Base-by-base conservation (phyloP, 306 rosid genomes). In the Sicyos edulis region DNA sequence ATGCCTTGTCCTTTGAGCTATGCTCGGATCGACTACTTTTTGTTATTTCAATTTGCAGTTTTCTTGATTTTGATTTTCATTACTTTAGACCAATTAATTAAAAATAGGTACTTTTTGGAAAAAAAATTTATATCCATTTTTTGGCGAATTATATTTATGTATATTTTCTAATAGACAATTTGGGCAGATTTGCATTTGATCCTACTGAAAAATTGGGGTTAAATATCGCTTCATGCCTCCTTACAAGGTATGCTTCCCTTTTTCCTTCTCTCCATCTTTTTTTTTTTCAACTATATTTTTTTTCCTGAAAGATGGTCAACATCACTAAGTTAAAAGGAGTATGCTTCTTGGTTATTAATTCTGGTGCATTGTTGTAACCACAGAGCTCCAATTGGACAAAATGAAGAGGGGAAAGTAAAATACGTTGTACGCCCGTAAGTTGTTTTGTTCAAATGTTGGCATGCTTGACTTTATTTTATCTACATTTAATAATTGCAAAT, bases 401-500 rank as follows among this genome's bases (percentile, higher is more conserved):
- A 89, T 80, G 92, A 77, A 49, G 96, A 92, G 77, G 97, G 93
- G 72, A 88, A 92, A 77, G 81, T 86, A 74, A 92, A 88, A 81
- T 92, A 78, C 79, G 90, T 86, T 20, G 64, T 82, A 40, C 96
- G 97, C 60, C 95, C 97, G 97, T 92, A 86, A 92, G 97, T 83
- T 71, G 76, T 71, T 79, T 57, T 77, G 22, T 62, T 57, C 47
- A 56, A 73, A 47, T 75, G 34, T 73, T 70, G 19, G 32, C 12
- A 17, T 60, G 47, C 81, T 57, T 76, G 63, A 54, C 78, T 49
- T 56, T 57, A 44, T 56, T 75, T 20, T 68, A 49, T 50, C 58
- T 22, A 16, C 51, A 49, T 21, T 1, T 49, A 13, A 49, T 49
- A 21, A 14, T 47, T 24, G 42, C 8, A 7, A 68, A 49, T 21